Evolutionary conservation across 129 eudicot genomes (phyloP).

Genomic region (Ambrosia trifida): DNA sequence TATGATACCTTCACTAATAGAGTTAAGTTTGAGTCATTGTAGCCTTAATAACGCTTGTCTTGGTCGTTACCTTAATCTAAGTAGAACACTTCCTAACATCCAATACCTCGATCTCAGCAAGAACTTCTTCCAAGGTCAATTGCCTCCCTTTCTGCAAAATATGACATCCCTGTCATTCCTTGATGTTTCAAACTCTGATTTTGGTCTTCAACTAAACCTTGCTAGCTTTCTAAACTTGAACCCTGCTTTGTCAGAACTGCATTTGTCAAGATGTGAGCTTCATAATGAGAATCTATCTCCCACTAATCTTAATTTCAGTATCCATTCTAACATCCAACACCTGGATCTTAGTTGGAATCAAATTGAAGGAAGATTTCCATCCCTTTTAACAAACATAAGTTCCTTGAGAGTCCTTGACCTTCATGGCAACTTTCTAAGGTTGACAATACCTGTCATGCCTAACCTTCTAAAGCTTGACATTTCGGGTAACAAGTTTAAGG

Average conservation of each 20-base stretch:
- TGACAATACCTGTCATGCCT: not conserved
- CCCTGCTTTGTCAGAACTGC: not conserved
- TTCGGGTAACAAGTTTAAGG: not conserved
- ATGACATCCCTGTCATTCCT: not conserved
- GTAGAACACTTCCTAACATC: not conserved
- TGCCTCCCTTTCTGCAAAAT: not conserved
- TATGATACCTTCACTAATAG: slow-evolving; percentile 4
- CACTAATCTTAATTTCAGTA: not conserved
- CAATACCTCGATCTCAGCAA: slow-evolving; percentile 11
- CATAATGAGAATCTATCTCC: not conserved
- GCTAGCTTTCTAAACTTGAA: not conserved
- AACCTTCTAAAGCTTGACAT: not conserved
- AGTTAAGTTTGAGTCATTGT: slow-evolving; percentile 1
- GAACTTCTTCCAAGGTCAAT: not conserved
- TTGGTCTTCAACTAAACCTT: not conserved
- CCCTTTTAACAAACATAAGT: not conserved
- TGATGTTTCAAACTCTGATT: not conserved
- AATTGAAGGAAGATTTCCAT: not conserved
- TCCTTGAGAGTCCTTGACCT: not conserved
- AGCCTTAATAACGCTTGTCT: not conserved
- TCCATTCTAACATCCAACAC: not conserved
- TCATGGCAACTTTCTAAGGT: not conserved
- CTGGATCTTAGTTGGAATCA: not conserved
- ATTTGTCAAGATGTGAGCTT: not conserved
- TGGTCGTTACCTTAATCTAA: not conserved